Evolutionary conservation across 23 red algal genomes (phyloP).

Genomic region (Chondrus crispus): DNA sequence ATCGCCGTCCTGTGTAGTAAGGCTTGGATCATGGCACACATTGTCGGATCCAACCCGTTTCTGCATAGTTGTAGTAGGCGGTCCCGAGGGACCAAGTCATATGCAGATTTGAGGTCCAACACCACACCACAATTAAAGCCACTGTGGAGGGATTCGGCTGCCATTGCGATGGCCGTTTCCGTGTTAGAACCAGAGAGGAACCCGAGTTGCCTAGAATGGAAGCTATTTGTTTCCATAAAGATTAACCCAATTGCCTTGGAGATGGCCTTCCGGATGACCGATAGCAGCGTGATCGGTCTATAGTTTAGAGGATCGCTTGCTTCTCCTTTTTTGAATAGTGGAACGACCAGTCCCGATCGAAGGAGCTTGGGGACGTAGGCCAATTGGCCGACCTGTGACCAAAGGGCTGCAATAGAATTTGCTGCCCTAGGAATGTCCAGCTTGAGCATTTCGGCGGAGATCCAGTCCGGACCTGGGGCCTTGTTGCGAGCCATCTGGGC

Average conservation of each 20-base stretch:
- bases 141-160: background rate
- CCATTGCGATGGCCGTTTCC: background rate
- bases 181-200: background rate
- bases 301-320: background rate
- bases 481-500: background rate
- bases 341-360: background rate
- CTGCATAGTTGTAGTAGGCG: background rate
- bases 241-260: background rate
- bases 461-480: background rate
- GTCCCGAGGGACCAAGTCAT: background rate
- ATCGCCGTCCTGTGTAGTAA: background rate
- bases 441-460: background rate
- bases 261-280: background rate
- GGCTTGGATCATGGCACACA: background rate
- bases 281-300: slow-evolving; percentile 13
- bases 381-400: slow-evolving; percentile 1
- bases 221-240: background rate
- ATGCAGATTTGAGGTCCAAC: background rate
- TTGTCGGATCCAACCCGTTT: background rate
- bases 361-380: background rate
- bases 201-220: slow-evolving; percentile 1
- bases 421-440: background rate
- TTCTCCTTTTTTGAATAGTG: background rate
- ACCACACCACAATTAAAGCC: background rate
- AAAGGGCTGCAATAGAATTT: background rate